A percentile compares a stretch with the other conserved stretches of the same genome.
Evolutionary conservation across 1,284 basidiomycete species (phyloP).

Genomic region (Xerocomus nothofagi): DNA sequence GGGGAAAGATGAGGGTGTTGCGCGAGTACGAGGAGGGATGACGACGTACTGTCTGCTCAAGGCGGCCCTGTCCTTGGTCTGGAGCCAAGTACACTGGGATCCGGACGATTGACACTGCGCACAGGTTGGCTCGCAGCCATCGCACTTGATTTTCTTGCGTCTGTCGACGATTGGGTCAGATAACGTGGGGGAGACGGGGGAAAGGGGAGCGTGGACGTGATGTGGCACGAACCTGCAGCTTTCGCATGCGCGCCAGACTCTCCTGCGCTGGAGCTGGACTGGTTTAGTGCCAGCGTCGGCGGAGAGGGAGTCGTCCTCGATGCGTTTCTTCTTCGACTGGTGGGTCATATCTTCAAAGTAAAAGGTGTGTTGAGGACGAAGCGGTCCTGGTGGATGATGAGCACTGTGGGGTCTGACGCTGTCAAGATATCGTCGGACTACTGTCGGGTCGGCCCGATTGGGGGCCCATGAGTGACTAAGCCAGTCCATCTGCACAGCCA

Average conservation of each 20-base stretch:
- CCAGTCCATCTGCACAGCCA: constrained; percentile 36
- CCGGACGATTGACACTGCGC: constrained; percentile 72
- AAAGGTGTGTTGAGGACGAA: constrained; percentile 37
- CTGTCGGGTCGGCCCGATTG: constrained; percentile 38
- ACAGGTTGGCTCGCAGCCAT: constrained; percentile 81
- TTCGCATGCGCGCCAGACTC: constrained; percentile 83
- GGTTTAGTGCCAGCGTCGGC: constrained; percentile 64
- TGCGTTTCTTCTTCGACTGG: constrained; percentile 69
- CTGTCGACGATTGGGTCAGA: constrained; percentile 41
- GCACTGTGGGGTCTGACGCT: constrained; percentile 18
- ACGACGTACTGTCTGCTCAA: constrained; percentile 76
- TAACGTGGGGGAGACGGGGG: constrained; percentile 10
- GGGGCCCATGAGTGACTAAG: constrained; percentile 36
- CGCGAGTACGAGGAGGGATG: constrained; percentile 9
- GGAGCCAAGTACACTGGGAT: constrained; percentile 79
- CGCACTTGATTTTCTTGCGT: constrained; percentile 88
- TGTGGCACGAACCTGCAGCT: constrained; percentile 66
- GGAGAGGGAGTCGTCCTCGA: constrained; percentile 54
- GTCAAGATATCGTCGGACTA: constrained; percentile 37
- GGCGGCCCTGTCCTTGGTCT: constrained; percentile 83
- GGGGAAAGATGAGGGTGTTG: constrained; percentile 21
- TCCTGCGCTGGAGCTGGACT: constrained; percentile 68
- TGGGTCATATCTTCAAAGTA: constrained; percentile 56
- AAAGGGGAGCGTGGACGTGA: constrained; percentile 14
- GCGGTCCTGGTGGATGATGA: constrained; percentile 22